Evolutionary conservation across 257 asterid genomes (phyloP).

Genomic region (Asclepias syriaca): DNA sequence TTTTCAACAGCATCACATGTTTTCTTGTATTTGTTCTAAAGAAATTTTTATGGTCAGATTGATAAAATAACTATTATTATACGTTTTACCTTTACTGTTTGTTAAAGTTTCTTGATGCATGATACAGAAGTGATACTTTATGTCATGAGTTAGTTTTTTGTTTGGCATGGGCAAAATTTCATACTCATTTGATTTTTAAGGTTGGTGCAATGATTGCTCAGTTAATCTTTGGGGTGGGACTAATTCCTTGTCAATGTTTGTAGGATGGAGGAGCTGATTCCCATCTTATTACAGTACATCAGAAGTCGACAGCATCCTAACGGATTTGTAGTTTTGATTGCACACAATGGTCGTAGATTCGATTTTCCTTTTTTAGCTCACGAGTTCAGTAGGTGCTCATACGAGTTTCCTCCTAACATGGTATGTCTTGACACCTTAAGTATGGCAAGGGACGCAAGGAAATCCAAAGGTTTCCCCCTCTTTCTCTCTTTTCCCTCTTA

Average conservation of each 20-base stretch:
- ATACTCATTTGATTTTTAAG: no score
- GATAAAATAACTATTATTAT: neutral
- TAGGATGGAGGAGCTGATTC: constrained; percentile 96
- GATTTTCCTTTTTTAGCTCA: constrained; percentile 75
- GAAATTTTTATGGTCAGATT: neutral
- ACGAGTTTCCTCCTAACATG: constrained; percentile 72
- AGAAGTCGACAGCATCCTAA: constrained; percentile 75
- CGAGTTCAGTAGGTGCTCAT: constrained; percentile 64
- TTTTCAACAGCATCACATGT: neutral
- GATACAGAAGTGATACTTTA: neutral
- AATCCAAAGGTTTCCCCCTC: constrained; percentile 49
- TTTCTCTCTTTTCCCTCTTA: constrained; percentile 12
- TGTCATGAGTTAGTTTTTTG: neutral
- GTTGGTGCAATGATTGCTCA: no score
- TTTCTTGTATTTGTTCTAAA: neutral
- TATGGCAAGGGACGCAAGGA: constrained; percentile 62
- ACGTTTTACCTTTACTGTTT: neutral
- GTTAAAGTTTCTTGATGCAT: neutral
- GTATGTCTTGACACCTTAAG: constrained; percentile 61
- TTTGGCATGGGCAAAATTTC: no score
- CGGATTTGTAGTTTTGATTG: constrained; percentile 68
- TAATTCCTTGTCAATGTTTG: neutral
- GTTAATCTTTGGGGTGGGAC: no score
- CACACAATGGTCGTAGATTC: constrained; percentile 72
- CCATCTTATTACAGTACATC: constrained; percentile 57